Evolutionary conservation across 257 asterid genomes (phyloP), one percentile per base, ranked within the genome.

Genomic region (Rhazya stricta): DNA sequence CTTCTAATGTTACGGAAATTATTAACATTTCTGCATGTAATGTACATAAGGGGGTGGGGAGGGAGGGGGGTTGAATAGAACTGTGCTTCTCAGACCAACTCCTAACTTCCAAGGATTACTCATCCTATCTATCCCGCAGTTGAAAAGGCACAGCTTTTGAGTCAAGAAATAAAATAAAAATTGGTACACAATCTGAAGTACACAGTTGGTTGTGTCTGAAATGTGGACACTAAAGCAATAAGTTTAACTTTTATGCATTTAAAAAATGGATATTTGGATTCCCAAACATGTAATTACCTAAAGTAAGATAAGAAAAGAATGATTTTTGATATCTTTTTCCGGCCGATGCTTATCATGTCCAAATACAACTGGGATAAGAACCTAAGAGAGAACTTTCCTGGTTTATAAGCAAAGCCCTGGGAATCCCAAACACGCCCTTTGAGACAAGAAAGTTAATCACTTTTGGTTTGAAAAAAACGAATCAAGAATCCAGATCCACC

Each of bases 401-500:
- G 6, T 53, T 53, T 7, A 10, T 21, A 53, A 54, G 23, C 29
- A 54, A 51, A 51, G 4, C 25, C 9, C 5, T 5, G 21, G 58
- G n/a, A 4, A 51, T 51, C 21, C 21, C 10, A 19, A 25, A 5
- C 25, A 6, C 27, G 21, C 23, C 25, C 21, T 51, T 5, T 0
- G 58, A 51, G 23, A 2, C 56, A 50, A 51, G 58, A 51, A 13
- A 13, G 29, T 0, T 13, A 58, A 27, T 58, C 37, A 27, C 37
- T 3, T 58, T 51, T 51, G 58, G 25, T 19, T 16, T 30, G 3
- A 4, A 2, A 29, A 60, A 30, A 60, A 15, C 12, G 12, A 30
- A 60, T 60, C 39, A 65, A 37, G 27, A 65, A 27, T 65, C 9
- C 46, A 37, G 30, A 67, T 36, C 29, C 23, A 81, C 96, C 86